Evolutionary conservation across 441 rosid genomes (phyloP), one percentile per base, ranked within the genome.

Genomic region (Mallotus japonicus): DNA sequence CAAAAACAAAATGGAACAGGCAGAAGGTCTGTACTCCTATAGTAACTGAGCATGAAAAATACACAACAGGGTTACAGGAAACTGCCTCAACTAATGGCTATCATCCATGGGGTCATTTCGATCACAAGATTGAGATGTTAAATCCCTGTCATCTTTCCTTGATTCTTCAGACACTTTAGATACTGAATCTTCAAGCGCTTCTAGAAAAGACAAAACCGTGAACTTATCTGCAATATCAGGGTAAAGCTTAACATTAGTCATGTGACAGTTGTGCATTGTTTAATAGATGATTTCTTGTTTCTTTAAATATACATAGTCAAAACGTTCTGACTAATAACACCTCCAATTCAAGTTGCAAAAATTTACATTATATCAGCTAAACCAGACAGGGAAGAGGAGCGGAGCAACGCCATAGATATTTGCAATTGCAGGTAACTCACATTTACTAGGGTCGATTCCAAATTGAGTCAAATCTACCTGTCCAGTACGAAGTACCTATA

Each of bases 131-230:
- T 74, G 85, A 37, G 87, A 76, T 73, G 70, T 76, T 68, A 80
- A 47, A 75, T 86, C 86, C 77, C 81, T 71, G 61, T 87, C 83
- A 11, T 83, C 86, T 47, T 50, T 78, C 68, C 73, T 77, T 11
- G 84, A 60, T 55, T 76, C 85, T 19, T 79, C 89, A 0, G 79
- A 53, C 19, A 57, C 70, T 56, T 70, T 73, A 32, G 86, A 79
- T 72, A 91, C 95, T 0, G 99, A 89, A 78, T 92, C 99, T 80
- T 92, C 97, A 11, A 95, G 96, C 34, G 98, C 99, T 88, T 95
- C 99, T 0, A 95, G 98, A 79, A 95, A 95, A 51, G 98, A 91
- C 58, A 74, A 46, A 37, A 95, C 98, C 0, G 93, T 91, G 82
- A 88, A 88, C 76, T 90, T 95, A 79, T 90, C 99, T 92, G 92